These are phyloP conservation scores for Rhizopus microsporus DNA, from an alignment of 371 early-diverging fungal genomes.

Conservation along the genomic window DNA sequence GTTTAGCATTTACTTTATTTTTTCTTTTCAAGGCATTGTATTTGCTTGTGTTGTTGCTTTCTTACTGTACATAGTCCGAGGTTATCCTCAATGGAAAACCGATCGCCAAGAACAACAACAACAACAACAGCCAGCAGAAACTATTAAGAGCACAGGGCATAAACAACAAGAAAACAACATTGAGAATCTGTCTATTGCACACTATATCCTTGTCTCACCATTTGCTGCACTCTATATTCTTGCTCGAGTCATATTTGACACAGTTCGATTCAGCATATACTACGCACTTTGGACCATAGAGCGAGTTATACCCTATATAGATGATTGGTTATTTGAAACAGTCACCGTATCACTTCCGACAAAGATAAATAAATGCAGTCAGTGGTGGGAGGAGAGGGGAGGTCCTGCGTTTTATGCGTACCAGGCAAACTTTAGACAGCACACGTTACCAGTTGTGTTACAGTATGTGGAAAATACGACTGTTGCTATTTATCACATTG, in stretches of 20 bases:
- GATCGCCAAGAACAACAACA: neutral
- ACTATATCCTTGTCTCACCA: conserved; percentile 38
- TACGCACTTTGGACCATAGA: conserved; percentile 29
- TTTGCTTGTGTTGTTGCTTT: conserved; percentile 8
- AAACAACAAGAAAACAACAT: neutral
- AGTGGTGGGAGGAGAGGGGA: conserved; percentile 33
- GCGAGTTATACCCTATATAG: conserved; percentile 27
- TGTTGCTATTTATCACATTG: conserved; percentile 1
- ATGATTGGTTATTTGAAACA: conserved; percentile 42
- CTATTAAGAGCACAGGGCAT: neutral
- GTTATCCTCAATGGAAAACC: conserved; percentile 21
- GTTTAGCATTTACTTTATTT: conserved; percentile 5
- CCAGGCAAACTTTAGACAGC: conserved; percentile 3
- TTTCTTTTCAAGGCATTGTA: conserved; percentile 21
- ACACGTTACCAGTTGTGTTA: conserved; percentile 3
- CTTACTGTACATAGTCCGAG: conserved; percentile 11
- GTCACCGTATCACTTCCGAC: conserved; percentile 32
- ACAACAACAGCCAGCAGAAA: conserved; percentile 1
- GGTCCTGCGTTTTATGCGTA: conserved; percentile 1
- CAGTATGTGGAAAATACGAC: conserved; percentile 2
- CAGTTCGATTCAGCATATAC: conserved; percentile 21
- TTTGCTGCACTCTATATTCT: conserved; percentile 37
- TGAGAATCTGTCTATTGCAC: conserved; percentile 23
- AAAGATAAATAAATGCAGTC: conserved; percentile 7
- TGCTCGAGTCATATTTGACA: conserved; percentile 20